Evolutionary conservation across 148 eudicot genomes (phyloP).

Genomic region (Silene latifolia): DNA sequence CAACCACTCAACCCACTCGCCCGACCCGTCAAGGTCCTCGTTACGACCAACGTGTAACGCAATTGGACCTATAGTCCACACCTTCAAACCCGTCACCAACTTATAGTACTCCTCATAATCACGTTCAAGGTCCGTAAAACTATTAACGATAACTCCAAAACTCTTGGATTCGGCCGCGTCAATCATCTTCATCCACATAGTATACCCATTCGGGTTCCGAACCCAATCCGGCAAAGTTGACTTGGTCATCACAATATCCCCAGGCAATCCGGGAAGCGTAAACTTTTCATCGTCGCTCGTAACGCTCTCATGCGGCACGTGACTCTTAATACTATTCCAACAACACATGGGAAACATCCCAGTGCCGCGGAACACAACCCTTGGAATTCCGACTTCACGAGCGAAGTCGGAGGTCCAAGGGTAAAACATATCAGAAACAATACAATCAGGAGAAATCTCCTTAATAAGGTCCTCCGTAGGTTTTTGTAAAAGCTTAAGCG

Average conservation of each 20-base stretch:
- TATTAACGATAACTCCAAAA: not conserved
- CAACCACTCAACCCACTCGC: slow-evolving; percentile 3
- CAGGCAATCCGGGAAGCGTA: not conserved
- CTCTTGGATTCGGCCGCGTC: slow-evolving; percentile 13
- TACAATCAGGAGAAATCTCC: slow-evolving; percentile 5
- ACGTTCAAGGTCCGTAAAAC: not conserved
- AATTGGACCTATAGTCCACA: slow-evolving; percentile 13
- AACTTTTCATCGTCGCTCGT: not conserved
- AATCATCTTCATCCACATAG: not conserved
- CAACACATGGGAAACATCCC: slow-evolving; percentile 5
- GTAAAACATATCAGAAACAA: slow-evolving; percentile 19
- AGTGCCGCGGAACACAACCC: not conserved
- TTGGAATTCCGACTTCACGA: not conserved
- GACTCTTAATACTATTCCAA: not conserved
- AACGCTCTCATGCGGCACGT: slow-evolving; percentile 6
- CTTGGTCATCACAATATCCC: slow-evolving; percentile 4
- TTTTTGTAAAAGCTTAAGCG: not conserved
- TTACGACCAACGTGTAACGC: slow-evolving; percentile 1
- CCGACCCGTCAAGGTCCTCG: slow-evolving; percentile 13
- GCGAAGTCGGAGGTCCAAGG: slow-evolving; percentile 21
- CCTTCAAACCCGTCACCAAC: not conserved
- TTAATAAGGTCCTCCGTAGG: not conserved
- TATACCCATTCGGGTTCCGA: not conserved
- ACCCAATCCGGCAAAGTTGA: slow-evolving; percentile 6
- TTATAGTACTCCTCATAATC: not conserved